Conservation (phyloP, 257 asterid genomes). For the Capsicum baccatum region DNA sequence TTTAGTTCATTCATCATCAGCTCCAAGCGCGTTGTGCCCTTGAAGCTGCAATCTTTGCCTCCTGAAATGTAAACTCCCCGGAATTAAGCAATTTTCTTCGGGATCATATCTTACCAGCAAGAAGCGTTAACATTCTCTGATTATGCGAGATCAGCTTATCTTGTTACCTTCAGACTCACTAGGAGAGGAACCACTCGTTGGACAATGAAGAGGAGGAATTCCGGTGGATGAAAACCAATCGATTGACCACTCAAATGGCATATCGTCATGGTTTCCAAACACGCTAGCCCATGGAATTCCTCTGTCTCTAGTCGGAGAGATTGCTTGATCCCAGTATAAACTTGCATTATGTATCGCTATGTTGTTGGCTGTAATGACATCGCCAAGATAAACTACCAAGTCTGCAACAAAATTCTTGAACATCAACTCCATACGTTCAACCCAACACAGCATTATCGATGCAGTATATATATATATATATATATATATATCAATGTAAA, state of each 20-base stretch:
- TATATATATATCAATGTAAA: not conserved
- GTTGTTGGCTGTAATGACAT: conserved; percentile 84
- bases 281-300: conserved; percentile 79
- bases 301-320: conserved; percentile 69
- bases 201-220: conserved; percentile 62
- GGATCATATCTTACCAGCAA: not conserved
- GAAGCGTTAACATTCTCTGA: not conserved
- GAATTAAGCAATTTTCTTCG: not conserved
- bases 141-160: not conserved
- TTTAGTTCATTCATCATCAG: conserved; percentile 43
- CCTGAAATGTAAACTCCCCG: conserved; percentile 38
- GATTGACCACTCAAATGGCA: conserved; percentile 85
- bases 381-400: conserved; percentile 88
- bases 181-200: conserved; percentile 42
- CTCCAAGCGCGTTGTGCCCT: conserved; percentile 79
- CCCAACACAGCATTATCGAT: too few species aligned
- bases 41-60: conserved; percentile 61
- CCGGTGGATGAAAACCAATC: conserved; percentile 85
- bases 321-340: conserved; percentile 80
- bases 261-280: conserved; percentile 95
- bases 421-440: not conserved
- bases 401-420: conserved; percentile 49
- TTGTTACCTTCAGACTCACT: conserved; percentile 34
- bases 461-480: not conserved
- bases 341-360: conserved; percentile 70